These are phyloP conservation scores for Ganoderma sinense DNA, from an alignment of 1,284 basidiomycete genomes.

Conservation along the genomic window DNA sequence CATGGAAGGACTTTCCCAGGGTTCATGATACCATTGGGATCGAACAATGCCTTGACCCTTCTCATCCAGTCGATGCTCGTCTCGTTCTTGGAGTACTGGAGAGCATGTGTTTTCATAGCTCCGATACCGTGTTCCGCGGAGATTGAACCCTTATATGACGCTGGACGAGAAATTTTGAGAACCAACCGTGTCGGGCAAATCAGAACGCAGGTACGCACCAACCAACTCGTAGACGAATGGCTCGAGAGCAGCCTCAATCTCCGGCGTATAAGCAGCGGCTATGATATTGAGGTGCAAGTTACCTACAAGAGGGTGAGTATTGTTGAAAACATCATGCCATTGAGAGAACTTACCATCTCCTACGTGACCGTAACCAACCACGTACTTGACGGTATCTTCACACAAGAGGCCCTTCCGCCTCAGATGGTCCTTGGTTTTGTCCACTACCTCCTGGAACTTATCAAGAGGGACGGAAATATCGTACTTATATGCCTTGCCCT, in stretches of 20 bases:
- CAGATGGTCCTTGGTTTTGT: conserved; percentile 81
- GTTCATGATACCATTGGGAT: conserved; percentile 92
- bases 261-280: conserved; percentile 84
- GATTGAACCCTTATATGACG: conserved; percentile 85
- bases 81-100: conserved; percentile 88
- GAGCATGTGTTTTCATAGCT: conserved; percentile 92
- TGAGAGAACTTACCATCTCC: conserved; percentile 81
- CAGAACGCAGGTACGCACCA: conserved; percentile 51
- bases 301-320: conserved; percentile 53
- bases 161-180: conserved; percentile 41
- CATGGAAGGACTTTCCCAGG: conserved; percentile 79
- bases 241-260: conserved; percentile 89
- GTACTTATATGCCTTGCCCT: conserved; percentile 98
- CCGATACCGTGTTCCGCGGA: conserved; percentile 98
- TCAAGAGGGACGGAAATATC: conserved; percentile 93
- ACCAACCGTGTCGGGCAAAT: not conserved
- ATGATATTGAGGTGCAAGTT: conserved; percentile 96
- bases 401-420: conserved; percentile 77
- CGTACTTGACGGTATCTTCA: conserved; percentile 78
- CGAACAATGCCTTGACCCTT: conserved; percentile 90
- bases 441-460: conserved; percentile 91
- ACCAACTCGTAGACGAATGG: conserved; percentile 97
- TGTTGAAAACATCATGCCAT: conserved; percentile 8
- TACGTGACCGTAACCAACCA: conserved; percentile 95
- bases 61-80: conserved; percentile 91